Conservation (phyloP, 352 stramenopile genomes). For the Halophytophthora batemanensis region DNA sequence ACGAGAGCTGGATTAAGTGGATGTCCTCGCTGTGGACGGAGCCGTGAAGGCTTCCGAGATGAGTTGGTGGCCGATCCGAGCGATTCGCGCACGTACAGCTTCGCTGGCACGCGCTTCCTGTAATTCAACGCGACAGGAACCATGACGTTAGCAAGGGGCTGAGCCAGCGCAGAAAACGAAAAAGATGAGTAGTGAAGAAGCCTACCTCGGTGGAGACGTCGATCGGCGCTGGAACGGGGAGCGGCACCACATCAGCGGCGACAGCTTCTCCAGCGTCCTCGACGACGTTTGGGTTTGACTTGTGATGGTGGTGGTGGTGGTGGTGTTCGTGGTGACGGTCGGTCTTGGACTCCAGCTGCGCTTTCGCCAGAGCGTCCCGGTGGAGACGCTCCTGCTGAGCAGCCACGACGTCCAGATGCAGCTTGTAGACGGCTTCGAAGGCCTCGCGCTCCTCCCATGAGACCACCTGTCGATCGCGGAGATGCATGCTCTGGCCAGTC, state of each 20-base stretch:
- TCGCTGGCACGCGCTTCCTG: constrained; percentile 16
- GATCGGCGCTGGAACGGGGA: neutral
- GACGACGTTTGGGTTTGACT: constrained; percentile 7
- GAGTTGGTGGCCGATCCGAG: constrained; percentile 69
- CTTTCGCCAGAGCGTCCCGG: constrained; percentile 1
- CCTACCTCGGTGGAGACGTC: too few species aligned
- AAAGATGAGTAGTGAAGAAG: too few species aligned
- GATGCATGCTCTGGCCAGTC: constrained; percentile 43
- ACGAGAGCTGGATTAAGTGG: too few species aligned
- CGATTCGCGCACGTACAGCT: constrained; percentile 53
- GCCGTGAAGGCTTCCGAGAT: constrained; percentile 55
- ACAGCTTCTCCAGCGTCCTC: constrained; percentile 1
- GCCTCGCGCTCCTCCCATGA: constrained; percentile 44
- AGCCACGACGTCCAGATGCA: constrained; percentile 37
- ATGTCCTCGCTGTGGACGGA: neutral
- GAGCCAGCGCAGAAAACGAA: neutral
- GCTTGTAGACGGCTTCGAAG: constrained; percentile 54
- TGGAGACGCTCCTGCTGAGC: constrained; percentile 20
- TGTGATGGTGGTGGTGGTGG: constrained; percentile 15
- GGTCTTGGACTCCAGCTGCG: constrained; percentile 7
- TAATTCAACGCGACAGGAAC: neutral
- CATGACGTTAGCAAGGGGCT: neutral
- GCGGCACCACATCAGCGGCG: constrained; percentile 1
- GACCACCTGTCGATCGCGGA: constrained; percentile 44
- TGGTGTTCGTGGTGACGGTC: constrained; percentile 11